These are phyloP conservation scores for Debaryomyces fabryi DNA, from an alignment of 1,139 yeast genomes.

Conservation along the genomic window DNA sequence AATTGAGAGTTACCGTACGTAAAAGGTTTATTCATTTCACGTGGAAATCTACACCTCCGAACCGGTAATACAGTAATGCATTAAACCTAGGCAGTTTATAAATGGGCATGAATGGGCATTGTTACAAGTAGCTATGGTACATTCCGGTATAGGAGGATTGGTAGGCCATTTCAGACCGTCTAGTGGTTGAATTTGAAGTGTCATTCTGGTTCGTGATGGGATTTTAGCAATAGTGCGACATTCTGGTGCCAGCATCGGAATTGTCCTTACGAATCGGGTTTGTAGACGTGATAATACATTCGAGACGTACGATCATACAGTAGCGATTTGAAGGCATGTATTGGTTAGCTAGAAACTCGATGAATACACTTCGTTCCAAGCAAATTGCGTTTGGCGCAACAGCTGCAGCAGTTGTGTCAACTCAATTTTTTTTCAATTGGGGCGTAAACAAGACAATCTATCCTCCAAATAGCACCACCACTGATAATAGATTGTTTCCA, in stretches of 20 bases:
- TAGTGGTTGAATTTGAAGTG: neutral
- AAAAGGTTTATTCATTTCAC: neutral
- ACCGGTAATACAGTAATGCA: neutral
- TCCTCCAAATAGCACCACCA: conserved; percentile 43
- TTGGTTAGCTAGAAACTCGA: conserved; percentile 4
- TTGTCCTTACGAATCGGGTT: neutral
- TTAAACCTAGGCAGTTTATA: neutral
- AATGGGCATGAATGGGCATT: neutral
- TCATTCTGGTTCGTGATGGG: too few relatives aligned
- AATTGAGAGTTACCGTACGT: neutral
- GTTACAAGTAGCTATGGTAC: neutral
- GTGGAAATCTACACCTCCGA: conserved; percentile 3
- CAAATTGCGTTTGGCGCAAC: conserved; percentile 12
- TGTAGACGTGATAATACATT: neutral
- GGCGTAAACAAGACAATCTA: conserved; percentile 28
- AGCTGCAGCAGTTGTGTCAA: conserved; percentile 13
- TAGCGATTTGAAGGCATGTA: conserved; percentile 2
- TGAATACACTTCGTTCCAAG: conserved; percentile 6
- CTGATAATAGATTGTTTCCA: conserved; percentile 44
- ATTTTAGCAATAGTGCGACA: neutral
- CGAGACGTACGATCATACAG: neutral
- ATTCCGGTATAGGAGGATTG: neutral
- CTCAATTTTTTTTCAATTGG: conserved; percentile 14
- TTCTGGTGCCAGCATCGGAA: neutral
- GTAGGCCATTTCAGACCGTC: neutral